Conservation (phyloP, 257 asterid species). For the Solanum pinnatisectum region DNA sequence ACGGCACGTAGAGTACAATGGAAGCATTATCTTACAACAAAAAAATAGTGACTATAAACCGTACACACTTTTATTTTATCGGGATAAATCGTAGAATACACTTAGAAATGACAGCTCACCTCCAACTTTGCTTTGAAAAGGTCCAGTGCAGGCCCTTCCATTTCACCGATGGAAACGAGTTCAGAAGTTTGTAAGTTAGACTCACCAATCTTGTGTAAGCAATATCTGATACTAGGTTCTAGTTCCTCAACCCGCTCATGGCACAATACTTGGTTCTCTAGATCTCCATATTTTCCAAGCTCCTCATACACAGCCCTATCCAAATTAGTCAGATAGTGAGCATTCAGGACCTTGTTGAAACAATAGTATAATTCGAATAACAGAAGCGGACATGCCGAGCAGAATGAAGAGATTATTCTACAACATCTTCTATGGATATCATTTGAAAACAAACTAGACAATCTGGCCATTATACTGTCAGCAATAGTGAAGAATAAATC, state of each 20-base stretch:
- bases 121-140: constrained; percentile 92
- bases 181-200: constrained; percentile 82
- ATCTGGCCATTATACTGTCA: neutral
- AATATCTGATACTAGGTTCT: constrained; percentile 82
- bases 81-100: neutral
- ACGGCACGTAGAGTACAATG: neutral
- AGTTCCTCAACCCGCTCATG: constrained; percentile 93
- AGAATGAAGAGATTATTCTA: neutral
- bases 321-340: constrained; percentile 13
- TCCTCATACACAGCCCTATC: constrained; percentile 96
- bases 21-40: neutral
- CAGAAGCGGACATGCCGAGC: neutral
- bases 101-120: constrained; percentile 31
- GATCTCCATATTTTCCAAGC: constrained; percentile 94
- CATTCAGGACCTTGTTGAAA: neutral
- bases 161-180: constrained; percentile 72
- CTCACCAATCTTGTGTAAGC: constrained; percentile 87
- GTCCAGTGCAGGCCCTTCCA: constrained; percentile 94
- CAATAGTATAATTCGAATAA: neutral
- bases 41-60: neutral
- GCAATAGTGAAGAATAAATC: neutral
- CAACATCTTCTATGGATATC: neutral
- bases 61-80: neutral
- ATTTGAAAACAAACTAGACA: neutral
- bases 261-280: constrained; percentile 85